Evolutionary conservation across 345 rosid genomes (phyloP).

Genomic region (Zanthoxylum bungeanum): DNA sequence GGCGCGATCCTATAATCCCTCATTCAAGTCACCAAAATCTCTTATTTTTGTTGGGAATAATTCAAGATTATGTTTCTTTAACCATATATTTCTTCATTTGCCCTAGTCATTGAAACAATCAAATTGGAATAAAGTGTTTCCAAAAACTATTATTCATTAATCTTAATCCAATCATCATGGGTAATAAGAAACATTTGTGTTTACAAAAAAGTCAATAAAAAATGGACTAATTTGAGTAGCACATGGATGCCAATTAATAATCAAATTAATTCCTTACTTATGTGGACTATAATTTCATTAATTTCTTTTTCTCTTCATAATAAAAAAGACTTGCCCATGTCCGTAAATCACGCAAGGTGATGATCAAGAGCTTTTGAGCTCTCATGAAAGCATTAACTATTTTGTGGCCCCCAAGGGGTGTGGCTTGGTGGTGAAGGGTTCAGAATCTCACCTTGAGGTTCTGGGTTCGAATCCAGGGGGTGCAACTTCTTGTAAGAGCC

Average conservation of each 20-base stretch:
- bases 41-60: no score
- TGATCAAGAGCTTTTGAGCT: not conserved
- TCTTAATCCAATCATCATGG: not conserved
- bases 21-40: no score
- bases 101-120: no score
- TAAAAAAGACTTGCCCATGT: not conserved
- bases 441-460: no score
- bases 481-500: no score
- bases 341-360: constrained; percentile 24
- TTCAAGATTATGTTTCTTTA: no score
- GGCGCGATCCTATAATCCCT: no score
- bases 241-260: constrained; percentile 14
- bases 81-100: not conserved
- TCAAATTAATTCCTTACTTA: not conserved
- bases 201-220: constrained; percentile 19
- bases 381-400: not conserved
- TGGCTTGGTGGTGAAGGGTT: no score
- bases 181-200: no score
- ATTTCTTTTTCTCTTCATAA: not conserved
- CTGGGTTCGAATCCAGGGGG: no score
- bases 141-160: not conserved
- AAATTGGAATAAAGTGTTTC: not conserved
- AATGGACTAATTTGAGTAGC: not conserved
- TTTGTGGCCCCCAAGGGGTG: no score
- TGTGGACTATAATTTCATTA: constrained; percentile 13